These are phyloP conservation scores for Rutstroemia sp. DNA, from an alignment of 2,329 filamentous ascomycete genomes.

Conservation along the genomic window DNA sequence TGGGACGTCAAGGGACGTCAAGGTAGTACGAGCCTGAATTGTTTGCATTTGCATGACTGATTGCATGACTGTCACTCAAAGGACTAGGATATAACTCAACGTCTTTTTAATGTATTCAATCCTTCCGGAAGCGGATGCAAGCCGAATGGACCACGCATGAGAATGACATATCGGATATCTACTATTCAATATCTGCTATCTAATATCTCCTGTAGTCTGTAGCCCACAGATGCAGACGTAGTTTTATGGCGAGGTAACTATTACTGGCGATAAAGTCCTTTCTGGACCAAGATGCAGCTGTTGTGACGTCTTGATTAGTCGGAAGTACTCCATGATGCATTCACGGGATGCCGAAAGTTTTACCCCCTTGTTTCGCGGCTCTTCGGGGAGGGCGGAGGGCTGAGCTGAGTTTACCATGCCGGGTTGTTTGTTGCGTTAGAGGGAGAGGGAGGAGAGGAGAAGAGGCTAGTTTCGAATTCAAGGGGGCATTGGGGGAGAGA, in stretches of 20 bases:
- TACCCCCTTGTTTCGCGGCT: too few species aligned
- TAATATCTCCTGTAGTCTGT: background rate
- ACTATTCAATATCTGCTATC: background rate
- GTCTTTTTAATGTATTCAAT: background rate
- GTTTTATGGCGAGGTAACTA: background rate
- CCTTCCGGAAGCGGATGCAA: background rate
- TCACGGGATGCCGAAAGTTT: too few species aligned
- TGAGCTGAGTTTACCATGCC: too few species aligned
- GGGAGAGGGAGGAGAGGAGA: background rate
- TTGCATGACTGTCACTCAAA: too few species aligned
- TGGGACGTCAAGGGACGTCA: slow-evolving; percentile 3
- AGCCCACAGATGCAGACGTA: background rate
- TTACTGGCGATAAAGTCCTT: background rate
- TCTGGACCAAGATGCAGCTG: too few species aligned
- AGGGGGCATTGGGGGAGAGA: background rate
- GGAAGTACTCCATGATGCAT: too few species aligned
- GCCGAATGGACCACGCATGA: background rate
- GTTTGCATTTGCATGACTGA: background rate
- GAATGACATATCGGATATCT: background rate
- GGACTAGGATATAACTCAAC: too few species aligned
- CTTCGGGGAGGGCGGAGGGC: too few species aligned
- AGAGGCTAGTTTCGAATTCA: too few species aligned
- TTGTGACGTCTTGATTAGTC: too few species aligned
- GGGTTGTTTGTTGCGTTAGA: too few species aligned
- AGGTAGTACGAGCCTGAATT: background rate